These are phyloP conservation scores for Lablab purpureus DNA, from an alignment of 306 rosid species.

Conservation along the genomic window DNA sequence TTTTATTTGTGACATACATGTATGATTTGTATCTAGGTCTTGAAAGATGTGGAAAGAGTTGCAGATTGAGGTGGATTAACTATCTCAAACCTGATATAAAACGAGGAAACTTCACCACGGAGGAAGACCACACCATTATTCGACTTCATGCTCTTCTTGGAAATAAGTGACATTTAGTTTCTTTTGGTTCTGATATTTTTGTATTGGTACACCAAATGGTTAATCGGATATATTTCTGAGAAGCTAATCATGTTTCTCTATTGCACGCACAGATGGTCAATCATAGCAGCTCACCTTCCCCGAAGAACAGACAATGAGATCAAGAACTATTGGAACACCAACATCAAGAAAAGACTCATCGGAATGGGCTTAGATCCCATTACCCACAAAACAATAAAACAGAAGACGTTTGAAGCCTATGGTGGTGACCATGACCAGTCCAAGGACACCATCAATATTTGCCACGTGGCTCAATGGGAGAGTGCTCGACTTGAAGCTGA, in stretches of 20 bases:
- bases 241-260: too few species aligned
- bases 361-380: constrained; percentile 54
- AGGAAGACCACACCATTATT: constrained; percentile 46
- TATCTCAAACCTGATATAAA: constrained; percentile 46
- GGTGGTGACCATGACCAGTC: neutral
- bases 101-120: constrained; percentile 45
- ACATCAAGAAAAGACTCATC: constrained; percentile 50
- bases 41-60: constrained; percentile 53
- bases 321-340: constrained; percentile 57
- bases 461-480: constrained; percentile 59
- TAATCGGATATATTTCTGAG: too few species aligned
- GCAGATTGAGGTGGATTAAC: constrained; percentile 54
- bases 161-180: constrained; percentile 43
- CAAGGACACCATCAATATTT: neutral
- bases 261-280: too few species aligned
- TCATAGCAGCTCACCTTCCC: constrained; percentile 30
- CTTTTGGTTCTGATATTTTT: neutral
- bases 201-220: neutral
- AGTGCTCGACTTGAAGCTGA: constrained; percentile 55
- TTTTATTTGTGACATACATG: neutral
- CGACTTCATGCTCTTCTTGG: constrained; percentile 54
- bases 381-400: constrained; percentile 46
- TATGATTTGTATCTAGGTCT: constrained; percentile 32
- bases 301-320: constrained; percentile 58
- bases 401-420: neutral